A percentile compares a stretch with the other conserved stretches of the same genome.
Conservation (phyloP, 768 basidiomycete genomes). For the Suillus subluteus region DNA sequence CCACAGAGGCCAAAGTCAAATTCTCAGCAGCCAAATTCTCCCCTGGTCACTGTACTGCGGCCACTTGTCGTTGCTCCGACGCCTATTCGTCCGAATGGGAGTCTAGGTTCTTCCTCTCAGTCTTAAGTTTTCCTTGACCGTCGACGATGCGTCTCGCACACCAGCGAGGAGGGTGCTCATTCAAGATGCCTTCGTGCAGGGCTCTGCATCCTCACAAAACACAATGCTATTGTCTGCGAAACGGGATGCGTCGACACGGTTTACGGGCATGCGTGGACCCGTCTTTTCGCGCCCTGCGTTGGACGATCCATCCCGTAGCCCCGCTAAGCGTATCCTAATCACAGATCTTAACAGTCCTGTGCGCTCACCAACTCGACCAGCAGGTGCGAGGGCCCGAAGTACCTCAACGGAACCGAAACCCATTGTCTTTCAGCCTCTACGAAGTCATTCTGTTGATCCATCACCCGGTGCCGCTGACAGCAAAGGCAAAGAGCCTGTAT, state of each 20-base stretch:
- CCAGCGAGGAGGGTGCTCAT: constrained; percentile 71
- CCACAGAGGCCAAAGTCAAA: constrained; percentile 20
- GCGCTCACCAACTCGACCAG: constrained; percentile 28
- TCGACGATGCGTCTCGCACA: constrained; percentile 48
- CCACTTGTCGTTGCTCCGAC: constrained; percentile 35
- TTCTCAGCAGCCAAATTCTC: constrained; percentile 21
- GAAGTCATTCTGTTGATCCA: constrained; percentile 38
- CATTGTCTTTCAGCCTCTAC: constrained; percentile 14
- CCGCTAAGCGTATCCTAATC: constrained; percentile 38
- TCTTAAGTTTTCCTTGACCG: constrained; percentile 37
- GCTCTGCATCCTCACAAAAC: constrained; percentile 54
- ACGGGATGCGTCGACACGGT: constrained; percentile 26
- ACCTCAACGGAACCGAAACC: constrained; percentile 40
- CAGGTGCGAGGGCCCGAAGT: constrained; percentile 31
- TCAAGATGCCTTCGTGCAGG: constrained; percentile 51
- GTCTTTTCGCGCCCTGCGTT: constrained; percentile 46
- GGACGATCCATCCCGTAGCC: constrained; percentile 42
- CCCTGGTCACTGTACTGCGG: constrained; percentile 27
- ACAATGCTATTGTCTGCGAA: constrained; percentile 37
- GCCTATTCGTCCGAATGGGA: constrained; percentile 25
- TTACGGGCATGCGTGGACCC: constrained; percentile 24
- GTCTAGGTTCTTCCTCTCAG: constrained; percentile 29
- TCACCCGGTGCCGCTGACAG: constrained; percentile 14
- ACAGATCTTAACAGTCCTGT: constrained; percentile 32
- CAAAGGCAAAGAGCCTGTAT: constrained; percentile 25